Evolutionary conservation across 2,329 filamentous ascomycete genomes (phyloP).

Genomic region (Alternaria angustiovoidea): DNA sequence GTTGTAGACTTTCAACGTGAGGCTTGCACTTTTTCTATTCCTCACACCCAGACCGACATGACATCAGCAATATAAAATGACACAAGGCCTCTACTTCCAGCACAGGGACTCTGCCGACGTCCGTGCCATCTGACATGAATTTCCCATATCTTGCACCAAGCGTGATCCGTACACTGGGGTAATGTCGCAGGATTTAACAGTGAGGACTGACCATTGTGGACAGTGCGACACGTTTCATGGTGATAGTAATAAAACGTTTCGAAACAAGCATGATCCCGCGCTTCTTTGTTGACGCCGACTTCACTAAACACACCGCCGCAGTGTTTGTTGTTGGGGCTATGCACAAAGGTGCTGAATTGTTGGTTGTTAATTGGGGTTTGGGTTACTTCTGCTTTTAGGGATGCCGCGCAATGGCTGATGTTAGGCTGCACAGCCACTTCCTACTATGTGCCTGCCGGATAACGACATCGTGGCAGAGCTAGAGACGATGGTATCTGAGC

Average conservation of each 20-base stretch:
- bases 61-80: not conserved
- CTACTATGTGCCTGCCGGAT: not conserved
- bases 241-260: not conserved
- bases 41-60: not conserved
- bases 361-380: not conserved
- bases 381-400: not conserved
- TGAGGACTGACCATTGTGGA: not conserved
- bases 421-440: not conserved
- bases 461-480: not conserved
- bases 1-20: not conserved
- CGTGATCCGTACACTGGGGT: not conserved
- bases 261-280: not conserved
- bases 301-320: not conserved
- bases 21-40: not conserved
- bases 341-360: not conserved
- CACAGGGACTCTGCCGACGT: not conserved
- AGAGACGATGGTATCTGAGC: not conserved
- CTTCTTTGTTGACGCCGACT: not conserved
- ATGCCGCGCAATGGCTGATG: not conserved
- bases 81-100: not conserved
- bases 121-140: not conserved
- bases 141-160: not conserved
- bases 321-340: not conserved
- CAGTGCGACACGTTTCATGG: conserved; percentile 9
- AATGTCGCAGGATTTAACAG: not conserved